A percentile compares a stretch with the other conserved stretches of the same genome.
Conservation (phyloP, 352 stramenopile species). For the Globisporangium nagaii region DNA sequence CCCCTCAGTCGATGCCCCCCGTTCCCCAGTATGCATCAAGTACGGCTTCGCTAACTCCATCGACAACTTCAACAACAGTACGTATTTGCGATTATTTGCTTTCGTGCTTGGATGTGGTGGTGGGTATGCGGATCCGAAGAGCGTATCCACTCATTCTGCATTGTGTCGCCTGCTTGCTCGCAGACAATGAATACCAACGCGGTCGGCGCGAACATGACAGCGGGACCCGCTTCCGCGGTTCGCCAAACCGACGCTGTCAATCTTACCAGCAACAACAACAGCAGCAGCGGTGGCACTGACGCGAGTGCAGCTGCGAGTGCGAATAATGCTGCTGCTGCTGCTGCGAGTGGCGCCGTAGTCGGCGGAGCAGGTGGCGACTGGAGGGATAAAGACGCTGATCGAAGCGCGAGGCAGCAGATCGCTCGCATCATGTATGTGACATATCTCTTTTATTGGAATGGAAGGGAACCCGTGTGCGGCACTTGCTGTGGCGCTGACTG, state of each 20-base stretch:
- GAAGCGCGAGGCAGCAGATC: slow-evolving; percentile 78
- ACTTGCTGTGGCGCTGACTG: not conserved
- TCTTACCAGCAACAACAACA: slow-evolving; percentile 7
- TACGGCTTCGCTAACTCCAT: slow-evolving; percentile 31
- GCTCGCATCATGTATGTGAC: slow-evolving; percentile 80
- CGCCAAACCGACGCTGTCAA: slow-evolving; percentile 9
- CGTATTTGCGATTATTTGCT: not conserved
- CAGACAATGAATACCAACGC: slow-evolving; percentile 13
- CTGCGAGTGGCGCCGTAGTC: slow-evolving; percentile 3
- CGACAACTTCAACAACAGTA: slow-evolving; percentile 17
- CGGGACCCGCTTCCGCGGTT: not conserved
- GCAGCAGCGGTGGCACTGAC: not conserved
- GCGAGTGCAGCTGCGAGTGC: slow-evolving; percentile 10
- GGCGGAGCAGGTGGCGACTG: slow-evolving; percentile 46
- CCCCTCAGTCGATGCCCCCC: slow-evolving; percentile 65
- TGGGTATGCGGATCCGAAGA: not conserved
- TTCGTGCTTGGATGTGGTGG: not conserved
- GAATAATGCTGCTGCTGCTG: not conserved
- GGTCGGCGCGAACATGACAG: not conserved
- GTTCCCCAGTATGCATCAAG: slow-evolving; percentile 67
- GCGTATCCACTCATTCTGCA: not conserved
- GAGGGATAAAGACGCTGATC: slow-evolving; percentile 82
- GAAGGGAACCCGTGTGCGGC: too few species aligned
- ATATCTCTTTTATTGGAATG: not conserved
- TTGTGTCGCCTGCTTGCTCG: not conserved